Evolutionary conservation across 1,139 yeast species (phyloP).

Genomic region (Nakaseomyces delphensis): DNA sequence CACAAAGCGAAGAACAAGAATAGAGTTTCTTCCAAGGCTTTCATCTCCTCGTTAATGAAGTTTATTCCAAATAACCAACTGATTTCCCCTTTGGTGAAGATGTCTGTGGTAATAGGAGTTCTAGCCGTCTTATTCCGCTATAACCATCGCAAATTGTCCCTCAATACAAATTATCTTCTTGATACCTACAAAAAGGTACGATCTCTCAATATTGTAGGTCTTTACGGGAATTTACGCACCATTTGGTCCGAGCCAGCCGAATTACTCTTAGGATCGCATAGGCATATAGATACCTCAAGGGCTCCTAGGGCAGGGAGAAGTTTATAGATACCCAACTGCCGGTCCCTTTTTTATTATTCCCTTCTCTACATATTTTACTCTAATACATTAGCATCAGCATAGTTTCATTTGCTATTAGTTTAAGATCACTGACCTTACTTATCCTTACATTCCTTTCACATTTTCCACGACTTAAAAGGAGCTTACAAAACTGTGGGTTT

Average conservation of each 20-base stretch:
- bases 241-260: constrained; percentile 1
- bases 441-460: too few relatives aligned
- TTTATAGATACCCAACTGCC: neutral
- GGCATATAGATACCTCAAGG: neutral
- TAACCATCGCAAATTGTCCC: neutral
- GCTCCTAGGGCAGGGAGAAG: neutral
- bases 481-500: too few relatives aligned
- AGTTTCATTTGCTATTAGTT: too few relatives aligned
- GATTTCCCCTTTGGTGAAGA: neutral
- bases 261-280: neutral
- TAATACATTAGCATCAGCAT: too few relatives aligned
- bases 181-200: neutral
- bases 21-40: neutral
- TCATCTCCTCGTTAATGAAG: neutral
- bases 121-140: neutral
- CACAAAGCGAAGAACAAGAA: neutral
- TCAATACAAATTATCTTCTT: neutral
- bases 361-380: constrained; percentile 5
- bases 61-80: neutral
- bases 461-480: too few relatives aligned
- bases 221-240: neutral
- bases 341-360: too few relatives aligned
- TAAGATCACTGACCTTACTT: too few relatives aligned
- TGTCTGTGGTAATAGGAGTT: neutral
- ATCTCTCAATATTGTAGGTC: neutral